Conservation (phyloP, 2,329 filamentous ascomycete genomes). For the Fusarium foetens region DNA sequence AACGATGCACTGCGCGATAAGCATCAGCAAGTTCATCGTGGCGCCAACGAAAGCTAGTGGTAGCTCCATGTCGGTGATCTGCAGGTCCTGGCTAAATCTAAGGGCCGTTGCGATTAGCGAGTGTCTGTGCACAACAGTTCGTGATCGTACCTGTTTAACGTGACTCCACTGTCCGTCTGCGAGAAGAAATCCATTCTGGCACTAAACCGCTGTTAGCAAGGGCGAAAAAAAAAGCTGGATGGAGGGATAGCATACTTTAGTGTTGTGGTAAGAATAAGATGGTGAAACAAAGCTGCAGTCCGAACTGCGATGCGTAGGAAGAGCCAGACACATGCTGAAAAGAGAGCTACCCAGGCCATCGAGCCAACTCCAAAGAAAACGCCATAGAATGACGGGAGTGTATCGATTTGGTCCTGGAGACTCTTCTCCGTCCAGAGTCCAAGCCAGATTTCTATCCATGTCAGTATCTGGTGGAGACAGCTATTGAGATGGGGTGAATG, state of each 20-base stretch:
- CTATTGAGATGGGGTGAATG: rapidly evolving
- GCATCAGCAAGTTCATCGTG: neutral
- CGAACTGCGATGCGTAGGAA: neutral
- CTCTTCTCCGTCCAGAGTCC: neutral
- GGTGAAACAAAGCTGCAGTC: neutral
- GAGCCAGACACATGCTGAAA: neutral
- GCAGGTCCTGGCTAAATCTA: constrained; percentile 4
- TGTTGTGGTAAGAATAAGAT: neutral
- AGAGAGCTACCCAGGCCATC: neutral
- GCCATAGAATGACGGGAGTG: neutral
- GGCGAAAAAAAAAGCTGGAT: rapidly evolving
- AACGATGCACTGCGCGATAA: neutral
- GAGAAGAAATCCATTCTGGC: neutral
- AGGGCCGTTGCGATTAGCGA: neutral
- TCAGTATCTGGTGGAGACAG: rapidly evolving
- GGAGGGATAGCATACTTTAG: neutral
- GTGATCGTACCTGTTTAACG: neutral
- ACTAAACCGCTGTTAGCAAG: rapidly evolving
- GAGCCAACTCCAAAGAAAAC: neutral
- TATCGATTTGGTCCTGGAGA: neutral
- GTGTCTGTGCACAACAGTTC: neutral
- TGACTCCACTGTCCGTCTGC: neutral
- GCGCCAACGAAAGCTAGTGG: neutral
- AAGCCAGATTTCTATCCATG: neutral
- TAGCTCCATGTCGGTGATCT: constrained; percentile 3